Conservation (phyloP, 148 eudicot genomes). For the Arctostaphylos glauca region DNA sequence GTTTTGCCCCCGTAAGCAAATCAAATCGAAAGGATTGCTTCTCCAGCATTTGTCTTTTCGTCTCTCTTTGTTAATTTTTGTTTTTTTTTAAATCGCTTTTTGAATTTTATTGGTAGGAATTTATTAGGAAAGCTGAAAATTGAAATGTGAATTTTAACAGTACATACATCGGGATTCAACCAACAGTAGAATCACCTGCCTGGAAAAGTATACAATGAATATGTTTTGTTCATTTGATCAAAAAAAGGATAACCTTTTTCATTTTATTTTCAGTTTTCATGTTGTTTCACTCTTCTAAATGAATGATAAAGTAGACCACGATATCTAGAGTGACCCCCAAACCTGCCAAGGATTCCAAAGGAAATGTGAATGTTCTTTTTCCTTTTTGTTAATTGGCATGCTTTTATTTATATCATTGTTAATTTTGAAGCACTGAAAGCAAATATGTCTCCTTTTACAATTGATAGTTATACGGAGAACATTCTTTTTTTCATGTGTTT, state of each 20-base stretch:
- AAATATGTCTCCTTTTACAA: background rate
- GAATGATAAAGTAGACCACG: no score
- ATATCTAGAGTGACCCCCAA: no score
- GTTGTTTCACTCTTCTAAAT: background rate
- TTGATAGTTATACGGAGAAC: background rate
- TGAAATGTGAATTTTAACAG: background rate
- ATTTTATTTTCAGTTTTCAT: background rate
- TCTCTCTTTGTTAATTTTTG: background rate
- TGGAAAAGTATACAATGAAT: background rate
- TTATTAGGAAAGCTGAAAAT: background rate
- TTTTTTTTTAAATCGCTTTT: background rate
- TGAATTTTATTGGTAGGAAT: background rate
- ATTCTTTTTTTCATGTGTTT: background rate
- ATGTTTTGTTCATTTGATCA: background rate
- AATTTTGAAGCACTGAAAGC: background rate
- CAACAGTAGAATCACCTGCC: background rate
- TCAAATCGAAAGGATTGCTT: background rate
- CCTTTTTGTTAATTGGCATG: no score
- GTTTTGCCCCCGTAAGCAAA: slow-evolving; percentile 61
- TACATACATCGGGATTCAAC: no score
- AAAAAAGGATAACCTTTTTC: no score
- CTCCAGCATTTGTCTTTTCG: background rate
- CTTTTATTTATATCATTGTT: background rate
- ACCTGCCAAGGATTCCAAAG: no score
- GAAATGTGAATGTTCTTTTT: no score